A percentile compares a stretch with the other conserved stretches of the same genome.
Conservation (phyloP, 2,329 filamentous ascomycete genomes). For the Neurospora sp. region DNA sequence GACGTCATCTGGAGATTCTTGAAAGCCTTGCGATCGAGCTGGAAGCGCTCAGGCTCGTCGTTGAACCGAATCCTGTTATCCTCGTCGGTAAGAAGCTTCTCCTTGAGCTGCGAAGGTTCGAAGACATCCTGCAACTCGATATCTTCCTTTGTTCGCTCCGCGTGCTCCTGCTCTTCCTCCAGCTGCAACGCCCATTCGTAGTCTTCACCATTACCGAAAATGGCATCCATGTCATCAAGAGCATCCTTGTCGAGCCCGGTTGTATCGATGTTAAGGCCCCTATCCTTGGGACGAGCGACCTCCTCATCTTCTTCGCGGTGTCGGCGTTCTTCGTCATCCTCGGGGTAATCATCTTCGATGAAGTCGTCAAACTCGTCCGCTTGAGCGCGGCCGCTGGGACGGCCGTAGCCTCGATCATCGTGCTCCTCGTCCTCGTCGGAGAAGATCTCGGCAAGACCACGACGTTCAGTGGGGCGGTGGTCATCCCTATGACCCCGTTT, state of each 20-base stretch:
- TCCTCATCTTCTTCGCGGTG: constrained; percentile 77
- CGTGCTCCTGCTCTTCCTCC: constrained; percentile 77
- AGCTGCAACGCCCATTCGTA: constrained; percentile 90
- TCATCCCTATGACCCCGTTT: constrained; percentile 80
- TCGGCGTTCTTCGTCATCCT: constrained; percentile 70
- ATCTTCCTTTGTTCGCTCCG: constrained; percentile 68
- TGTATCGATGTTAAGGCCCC: constrained; percentile 62
- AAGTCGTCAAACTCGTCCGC: constrained; percentile 88
- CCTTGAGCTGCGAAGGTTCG: constrained; percentile 86
- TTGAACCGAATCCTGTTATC: constrained; percentile 83
- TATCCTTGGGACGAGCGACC: constrained; percentile 69
- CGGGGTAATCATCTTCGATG: constrained; percentile 91
- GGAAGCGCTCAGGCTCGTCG: constrained; percentile 90
- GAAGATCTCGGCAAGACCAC: constrained; percentile 85
- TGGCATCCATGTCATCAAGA: constrained; percentile 89
- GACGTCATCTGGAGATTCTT: constrained; percentile 69
- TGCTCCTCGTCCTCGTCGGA: constrained; percentile 74
- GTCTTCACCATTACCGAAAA: constrained; percentile 91
- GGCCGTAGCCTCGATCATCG: constrained; percentile 42
- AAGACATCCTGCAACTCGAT: constrained; percentile 97
- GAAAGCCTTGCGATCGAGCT: constrained; percentile 83
- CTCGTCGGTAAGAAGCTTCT: constrained; percentile 90
- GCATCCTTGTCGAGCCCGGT: constrained; percentile 85
- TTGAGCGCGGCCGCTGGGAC: constrained; percentile 46
- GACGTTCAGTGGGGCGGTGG: constrained; percentile 52